Conservation (phyloP, 2,329 filamentous ascomycete species). For the Gaeumannomyces tritici region DNA sequence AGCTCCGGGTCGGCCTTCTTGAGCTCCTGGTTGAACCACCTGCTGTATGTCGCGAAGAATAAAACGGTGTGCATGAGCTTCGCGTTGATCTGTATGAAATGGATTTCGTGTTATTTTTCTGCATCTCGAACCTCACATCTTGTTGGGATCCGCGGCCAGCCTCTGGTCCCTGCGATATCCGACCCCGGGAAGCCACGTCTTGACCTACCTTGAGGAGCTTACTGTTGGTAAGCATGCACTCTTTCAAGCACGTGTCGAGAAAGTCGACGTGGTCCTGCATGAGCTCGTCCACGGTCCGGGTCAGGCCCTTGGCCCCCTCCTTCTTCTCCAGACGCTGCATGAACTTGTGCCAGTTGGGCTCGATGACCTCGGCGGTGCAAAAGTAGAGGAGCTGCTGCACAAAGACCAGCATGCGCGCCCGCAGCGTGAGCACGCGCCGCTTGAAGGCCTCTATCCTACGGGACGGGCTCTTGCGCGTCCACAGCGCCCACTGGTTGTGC, state of each 20-base stretch:
- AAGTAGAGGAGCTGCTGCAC: slow-evolving; percentile 96
- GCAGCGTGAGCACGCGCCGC: slow-evolving; percentile 78
- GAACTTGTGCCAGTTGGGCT: slow-evolving; percentile 91
- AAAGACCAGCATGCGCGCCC: slow-evolving; percentile 92
- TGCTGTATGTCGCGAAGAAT: slow-evolving; percentile 85
- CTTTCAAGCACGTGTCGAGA: slow-evolving; percentile 92
- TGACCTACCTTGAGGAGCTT: slow-evolving; percentile 73
- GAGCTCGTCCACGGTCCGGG: slow-evolving; percentile 83
- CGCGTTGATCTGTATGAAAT: slow-evolving; percentile 69
- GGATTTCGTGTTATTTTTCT: neutral
- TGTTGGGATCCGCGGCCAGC: too few relatives aligned
- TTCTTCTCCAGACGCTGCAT: slow-evolving; percentile 74
- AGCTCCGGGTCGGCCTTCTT: slow-evolving; percentile 77
- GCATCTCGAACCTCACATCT: neutral
- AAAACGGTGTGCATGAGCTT: slow-evolving; percentile 95
- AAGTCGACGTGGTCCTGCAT: slow-evolving; percentile 99
- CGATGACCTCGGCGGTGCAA: slow-evolving; percentile 92
- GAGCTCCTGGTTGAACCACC: slow-evolving; percentile 76
- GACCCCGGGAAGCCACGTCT: too few relatives aligned
- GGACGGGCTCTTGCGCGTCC: slow-evolving; percentile 71
- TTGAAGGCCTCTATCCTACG: slow-evolving; percentile 83
- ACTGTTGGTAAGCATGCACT: slow-evolving; percentile 97
- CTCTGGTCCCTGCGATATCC: too few relatives aligned
- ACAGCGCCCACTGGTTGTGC: slow-evolving; percentile 70
- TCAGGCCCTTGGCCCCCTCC: slow-evolving; percentile 32